These are phyloP conservation scores for Psilocybe subaeruginosa DNA, from an alignment of 768 basidiomycete genomes.

Conservation along the genomic window DNA sequence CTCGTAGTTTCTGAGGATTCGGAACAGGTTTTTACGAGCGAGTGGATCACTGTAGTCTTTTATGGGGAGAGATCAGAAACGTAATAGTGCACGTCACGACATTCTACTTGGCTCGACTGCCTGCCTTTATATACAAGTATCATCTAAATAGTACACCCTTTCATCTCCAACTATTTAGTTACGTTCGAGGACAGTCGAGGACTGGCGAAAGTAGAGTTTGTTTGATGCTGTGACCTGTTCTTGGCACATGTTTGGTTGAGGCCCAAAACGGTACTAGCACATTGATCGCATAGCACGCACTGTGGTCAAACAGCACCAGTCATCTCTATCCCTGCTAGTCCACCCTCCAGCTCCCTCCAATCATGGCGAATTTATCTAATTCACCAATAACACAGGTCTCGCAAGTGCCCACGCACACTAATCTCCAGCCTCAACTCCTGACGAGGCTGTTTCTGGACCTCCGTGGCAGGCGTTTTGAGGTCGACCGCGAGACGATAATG, in stretches of 20 bases:
- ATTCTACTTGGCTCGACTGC: conserved; percentile 11
- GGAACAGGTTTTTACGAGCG: conserved; percentile 15
- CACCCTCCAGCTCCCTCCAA: conserved; percentile 8
- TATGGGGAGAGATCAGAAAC: conserved; percentile 14
- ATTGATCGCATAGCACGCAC: conserved; percentile 17
- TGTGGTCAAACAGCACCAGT: conserved; percentile 8
- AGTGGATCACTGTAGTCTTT: conserved; percentile 18
- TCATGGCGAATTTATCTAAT: conserved; percentile 44
- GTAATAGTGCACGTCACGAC: conserved; percentile 16
- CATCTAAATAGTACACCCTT: conserved; percentile 8
- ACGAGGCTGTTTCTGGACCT: conserved; percentile 91
- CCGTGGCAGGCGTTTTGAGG: conserved; percentile 87
- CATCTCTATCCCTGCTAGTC: conserved; percentile 9
- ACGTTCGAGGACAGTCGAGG: neutral
- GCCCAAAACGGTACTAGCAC: conserved; percentile 17
- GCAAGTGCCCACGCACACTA: conserved; percentile 67
- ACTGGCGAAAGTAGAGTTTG: neutral
- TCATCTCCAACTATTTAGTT: conserved; percentile 3
- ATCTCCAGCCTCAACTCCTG: conserved; percentile 85
- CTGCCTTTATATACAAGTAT: conserved; percentile 12
- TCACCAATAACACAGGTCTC: conserved; percentile 65
- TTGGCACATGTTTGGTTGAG: conserved; percentile 28
- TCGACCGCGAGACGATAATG: conserved; percentile 98
- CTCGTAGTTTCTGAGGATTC: conserved; percentile 12
- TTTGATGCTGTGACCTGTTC: neutral